Conservation (phyloP, 176 grass and related monocot species). For the Carex scoparia region DNA sequence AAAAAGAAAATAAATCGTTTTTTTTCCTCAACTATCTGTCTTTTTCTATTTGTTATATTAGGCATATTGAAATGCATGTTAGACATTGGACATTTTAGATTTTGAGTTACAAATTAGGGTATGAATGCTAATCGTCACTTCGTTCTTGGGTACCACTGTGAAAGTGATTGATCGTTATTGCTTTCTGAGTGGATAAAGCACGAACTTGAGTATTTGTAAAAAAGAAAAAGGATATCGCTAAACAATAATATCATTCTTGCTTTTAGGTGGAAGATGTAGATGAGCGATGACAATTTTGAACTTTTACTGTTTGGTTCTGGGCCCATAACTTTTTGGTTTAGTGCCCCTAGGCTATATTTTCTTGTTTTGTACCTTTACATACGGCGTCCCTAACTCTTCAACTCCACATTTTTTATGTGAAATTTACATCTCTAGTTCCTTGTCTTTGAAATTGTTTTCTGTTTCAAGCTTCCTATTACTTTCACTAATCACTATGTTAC, state of each 20-base stretch:
- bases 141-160: background rate
- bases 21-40: background rate
- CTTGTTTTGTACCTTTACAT: background rate
- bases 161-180: background rate
- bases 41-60: background rate
- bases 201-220: background rate
- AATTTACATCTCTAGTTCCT: background rate
- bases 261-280: background rate
- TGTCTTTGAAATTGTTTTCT: too few relatives aligned
- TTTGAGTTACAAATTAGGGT: background rate
- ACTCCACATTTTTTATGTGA: background rate
- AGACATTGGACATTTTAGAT: background rate
- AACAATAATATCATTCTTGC: background rate
- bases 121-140: background rate
- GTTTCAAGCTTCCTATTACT: too few relatives aligned
- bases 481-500: too few relatives aligned
- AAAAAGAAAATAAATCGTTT: background rate
- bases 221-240: background rate
- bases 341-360: background rate
- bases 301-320: background rate
- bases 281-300: background rate
- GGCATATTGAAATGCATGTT: constrained; percentile 8
- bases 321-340: background rate
- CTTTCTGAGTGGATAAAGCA: background rate
- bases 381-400: background rate